Evolutionary conservation across 148 eudicot species (phyloP), one percentile per base, ranked within the genome.

Genomic region (Beta vulgaris): DNA sequence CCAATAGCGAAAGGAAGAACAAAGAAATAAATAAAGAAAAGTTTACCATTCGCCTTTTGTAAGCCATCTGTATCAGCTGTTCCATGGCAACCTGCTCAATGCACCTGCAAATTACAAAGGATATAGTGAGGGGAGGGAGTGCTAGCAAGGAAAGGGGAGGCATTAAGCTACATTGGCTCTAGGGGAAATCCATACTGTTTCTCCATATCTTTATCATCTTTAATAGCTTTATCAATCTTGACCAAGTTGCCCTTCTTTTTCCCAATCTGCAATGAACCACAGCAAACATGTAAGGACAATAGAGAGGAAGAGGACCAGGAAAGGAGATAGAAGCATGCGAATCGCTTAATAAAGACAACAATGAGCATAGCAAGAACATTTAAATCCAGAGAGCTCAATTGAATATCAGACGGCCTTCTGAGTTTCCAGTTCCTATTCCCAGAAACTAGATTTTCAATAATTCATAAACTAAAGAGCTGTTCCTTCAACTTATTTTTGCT

Each of bases 11-110:
- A 37, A 70, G 65, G 64, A 23, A 13, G 14, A 37, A 11, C 23
- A n/a, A 0, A 68, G 16, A 54, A 36, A 35, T 28, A 31, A 42
- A 6, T 57, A 49, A 44, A 37, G 19, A 63, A 36, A 31, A 60
- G 0, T n/a, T 65, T 85, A 86, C 89, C 86, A 86, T 86, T 73
- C 85, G 83, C 72, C 82, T 74, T 72, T 82, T 86, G 77, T 86
- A 86, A 69, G 89, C 89, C 89, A 86, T 86, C 66, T 84, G 85
- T 74, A 86, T 60, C 69, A 86, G 72, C 69, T 83, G 79, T 66
- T 86, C 82, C 89, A 86, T 82, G 48, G 89, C 89, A 77, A 80
- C 76, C 72, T 81, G 83, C 71, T 86, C 89, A 46, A 84, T 79
- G 78, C 71, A 61, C 75, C 89, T 86, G 82, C 80, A 83, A 77